Base-by-base conservation (phyloP, 495 filamentous ascomycete genomes). In the Echria macrotheca region DNA sequence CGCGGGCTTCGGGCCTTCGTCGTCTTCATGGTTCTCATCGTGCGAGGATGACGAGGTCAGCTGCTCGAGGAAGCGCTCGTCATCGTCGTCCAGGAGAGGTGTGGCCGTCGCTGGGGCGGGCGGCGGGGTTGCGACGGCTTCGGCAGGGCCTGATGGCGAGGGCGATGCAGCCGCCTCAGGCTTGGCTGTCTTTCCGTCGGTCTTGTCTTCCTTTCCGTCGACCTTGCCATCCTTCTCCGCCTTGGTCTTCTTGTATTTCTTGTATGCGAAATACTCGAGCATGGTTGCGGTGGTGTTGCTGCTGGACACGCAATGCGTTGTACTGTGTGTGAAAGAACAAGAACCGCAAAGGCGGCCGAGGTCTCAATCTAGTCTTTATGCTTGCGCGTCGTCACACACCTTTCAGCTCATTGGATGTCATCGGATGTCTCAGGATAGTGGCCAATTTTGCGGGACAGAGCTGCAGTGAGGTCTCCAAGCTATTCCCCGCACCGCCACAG, bases 231-330 rank as follows among this genome's bases (percentile, higher is more conserved):
- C 60, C 44, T 70, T 69, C 21, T 63, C 65, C 4, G 62, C 66
- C 24, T 59, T 63, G 52, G 70, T 62, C 61, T 75, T 74, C 65
- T 75, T 67, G 48, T 52, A 54, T 35, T 71, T 67, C 54, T 69
- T 68, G 56, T 59, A 61, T 2, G 59, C 47, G 50, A 72, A 62
- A 60, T 67, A 69, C 56, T 74, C 66, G n/a, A 73, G 47, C 69
- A 73, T 73, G 31, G 42, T 61, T 54, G 19, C 38, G 43, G 31
- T 35, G 32, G 31, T 11, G 17, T 33, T 38, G 25, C 10, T 28
- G 28, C 32, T 8, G 4, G 33, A n/a, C 6, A 18, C n/a, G 23
- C 21, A 14, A 7, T 26, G 11, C 24, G 25, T 36, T 28, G 18
- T 38, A 8, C 12, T 23, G 19, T 37, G 22, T 14, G 35, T n/a